A percentile compares a stretch with the other conserved stretches of the same genome.
phyloP scores from a whole-genome alignment of 495 filamentous ascomycete species.

The Cercophora sp. region DNA sequence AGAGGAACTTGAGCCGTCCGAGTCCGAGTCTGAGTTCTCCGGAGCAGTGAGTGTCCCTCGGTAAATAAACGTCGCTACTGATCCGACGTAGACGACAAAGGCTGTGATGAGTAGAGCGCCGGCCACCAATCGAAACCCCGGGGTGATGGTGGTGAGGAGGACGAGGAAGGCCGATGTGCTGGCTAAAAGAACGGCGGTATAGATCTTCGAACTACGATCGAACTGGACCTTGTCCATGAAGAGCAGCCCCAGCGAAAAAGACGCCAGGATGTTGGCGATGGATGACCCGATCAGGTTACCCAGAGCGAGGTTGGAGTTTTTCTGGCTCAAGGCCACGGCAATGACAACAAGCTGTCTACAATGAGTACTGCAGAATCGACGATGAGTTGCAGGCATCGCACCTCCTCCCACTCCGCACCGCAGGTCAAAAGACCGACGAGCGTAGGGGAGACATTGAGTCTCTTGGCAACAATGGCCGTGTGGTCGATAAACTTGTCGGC shows the following conservation, averaged over 20 bases:
- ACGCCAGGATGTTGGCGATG: slow-evolving; percentile 54
- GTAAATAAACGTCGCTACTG: slow-evolving; percentile 44
- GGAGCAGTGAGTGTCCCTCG: slow-evolving; percentile 38
- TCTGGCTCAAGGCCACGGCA: slow-evolving; percentile 41
- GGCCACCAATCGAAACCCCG: slow-evolving; percentile 23
- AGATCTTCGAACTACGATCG: slow-evolving; percentile 48
- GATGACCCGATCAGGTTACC: slow-evolving; percentile 55
- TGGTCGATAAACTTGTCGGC: slow-evolving; percentile 51
- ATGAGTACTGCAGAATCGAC: not conserved
- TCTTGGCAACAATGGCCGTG: slow-evolving; percentile 45
- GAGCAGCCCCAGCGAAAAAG: slow-evolving; percentile 52
- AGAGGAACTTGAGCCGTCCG: not conserved
- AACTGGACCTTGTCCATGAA: slow-evolving; percentile 35
- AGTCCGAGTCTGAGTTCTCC: slow-evolving; percentile 21
- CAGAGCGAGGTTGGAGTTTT: slow-evolving; percentile 46
- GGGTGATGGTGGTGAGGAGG: slow-evolving; percentile 27
- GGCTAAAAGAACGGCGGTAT: slow-evolving; percentile 36
- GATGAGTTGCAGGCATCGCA: slow-evolving; percentile 16
- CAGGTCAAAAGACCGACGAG: slow-evolving; percentile 50
- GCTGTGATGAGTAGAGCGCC: slow-evolving; percentile 39
- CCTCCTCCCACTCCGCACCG: slow-evolving; percentile 58
- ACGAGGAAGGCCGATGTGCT: slow-evolving; percentile 36
- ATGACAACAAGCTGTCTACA: slow-evolving; percentile 49
- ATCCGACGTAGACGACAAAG: slow-evolving; percentile 47
- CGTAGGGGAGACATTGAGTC: slow-evolving; percentile 45